Percentiles rank a stretch among this genome's conserved stretches.
Conservation (phyloP, 331 rosid species). For the Quercus lobata region DNA sequence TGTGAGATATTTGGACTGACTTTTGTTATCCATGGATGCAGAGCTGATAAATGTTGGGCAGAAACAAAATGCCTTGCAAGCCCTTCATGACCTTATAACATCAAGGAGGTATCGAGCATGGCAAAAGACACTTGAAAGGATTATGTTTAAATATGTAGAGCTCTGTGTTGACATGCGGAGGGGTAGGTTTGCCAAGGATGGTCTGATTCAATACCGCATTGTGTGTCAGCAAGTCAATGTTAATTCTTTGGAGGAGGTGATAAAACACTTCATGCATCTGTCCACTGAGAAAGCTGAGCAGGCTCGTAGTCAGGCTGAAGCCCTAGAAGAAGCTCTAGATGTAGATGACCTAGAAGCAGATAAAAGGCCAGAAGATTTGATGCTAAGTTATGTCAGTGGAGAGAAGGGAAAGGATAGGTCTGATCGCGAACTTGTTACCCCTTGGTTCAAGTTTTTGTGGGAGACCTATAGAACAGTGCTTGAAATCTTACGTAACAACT, state of each 20-base stretch:
- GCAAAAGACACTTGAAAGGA: conserved; percentile 86
- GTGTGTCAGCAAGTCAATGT: conserved; percentile 95
- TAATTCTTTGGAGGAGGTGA: conserved; percentile 86
- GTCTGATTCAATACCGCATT: conserved; percentile 85
- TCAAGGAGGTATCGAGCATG: conserved; percentile 88
- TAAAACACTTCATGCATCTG: conserved; percentile 90
- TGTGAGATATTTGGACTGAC: not conserved
- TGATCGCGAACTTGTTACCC: conserved; percentile 92
- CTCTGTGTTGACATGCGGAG: conserved; percentile 82
- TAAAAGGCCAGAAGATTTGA: conserved; percentile 91
- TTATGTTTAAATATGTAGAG: conserved; percentile 91
- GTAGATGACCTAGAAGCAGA: conserved; percentile 97
- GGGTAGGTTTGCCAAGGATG: conserved; percentile 92
- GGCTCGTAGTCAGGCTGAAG: conserved; percentile 93
- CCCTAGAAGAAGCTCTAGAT: conserved; percentile 88
- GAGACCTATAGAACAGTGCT: conserved; percentile 97
- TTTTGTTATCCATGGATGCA: conserved; percentile 27
- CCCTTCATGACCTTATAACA: conserved; percentile 85
- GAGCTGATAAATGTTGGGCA: conserved; percentile 94
- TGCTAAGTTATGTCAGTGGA: conserved; percentile 96
- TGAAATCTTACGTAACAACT: conserved; percentile 85
- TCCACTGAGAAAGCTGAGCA: conserved; percentile 99
- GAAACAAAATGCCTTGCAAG: conserved; percentile 90
- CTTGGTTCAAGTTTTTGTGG: conserved; percentile 98
- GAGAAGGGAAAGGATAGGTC: conserved; percentile 97